Evolutionary conservation across 306 rosid genomes (phyloP), one percentile per base, ranked within the genome.

Genomic region (Spatholobus suberectus): DNA sequence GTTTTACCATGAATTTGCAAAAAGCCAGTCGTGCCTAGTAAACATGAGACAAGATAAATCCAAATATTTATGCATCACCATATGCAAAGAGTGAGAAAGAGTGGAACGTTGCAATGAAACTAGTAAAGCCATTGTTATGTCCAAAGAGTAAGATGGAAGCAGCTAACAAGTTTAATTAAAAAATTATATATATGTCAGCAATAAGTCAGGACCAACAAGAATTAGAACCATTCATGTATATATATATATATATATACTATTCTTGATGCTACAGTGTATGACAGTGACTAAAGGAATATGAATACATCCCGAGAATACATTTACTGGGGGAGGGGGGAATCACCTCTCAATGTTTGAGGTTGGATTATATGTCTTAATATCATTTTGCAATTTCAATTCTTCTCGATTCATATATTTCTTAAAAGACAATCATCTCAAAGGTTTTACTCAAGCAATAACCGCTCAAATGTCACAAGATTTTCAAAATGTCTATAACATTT

Each of bases 1-100:
- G 99, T 78, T 86, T 96, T 80, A 93, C 99, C 99, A 96, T 96
- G 90, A 96, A 96, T 81, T 90, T 96, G 90, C 98, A 96, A 67
- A 96, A 96, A 6, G 99, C 98, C 82, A 96, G 94, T 35, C 98
- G 96, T 23, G 99, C 99, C 99, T 92, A 52, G 68, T 66, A 87
- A 86, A 85, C 83, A 69, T 17, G 14, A 49, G 44, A 83, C 70
- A 17, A 76, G 21, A 79, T 47, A 67, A 44, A 47, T 74, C 70
- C 70, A 32, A 10, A 84, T 40, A 43, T 72, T 73, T 18, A 78
- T 37, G 44, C 79, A 70, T 74, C 82, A 14, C 40, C 68, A 54
- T 61, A 63, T 8, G 24, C 72, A 79, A 29, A 78, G 54, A 80
- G 44, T 29, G 63, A 59, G 78, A 85, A 7, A 38, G 49, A 18